A percentile compares a stretch with the other conserved stretches of the same genome.
phyloP scores from a whole-genome alignment of 2,329 filamentous ascomycete genomes.

The Fonsecaea pedrosoi region DNA sequence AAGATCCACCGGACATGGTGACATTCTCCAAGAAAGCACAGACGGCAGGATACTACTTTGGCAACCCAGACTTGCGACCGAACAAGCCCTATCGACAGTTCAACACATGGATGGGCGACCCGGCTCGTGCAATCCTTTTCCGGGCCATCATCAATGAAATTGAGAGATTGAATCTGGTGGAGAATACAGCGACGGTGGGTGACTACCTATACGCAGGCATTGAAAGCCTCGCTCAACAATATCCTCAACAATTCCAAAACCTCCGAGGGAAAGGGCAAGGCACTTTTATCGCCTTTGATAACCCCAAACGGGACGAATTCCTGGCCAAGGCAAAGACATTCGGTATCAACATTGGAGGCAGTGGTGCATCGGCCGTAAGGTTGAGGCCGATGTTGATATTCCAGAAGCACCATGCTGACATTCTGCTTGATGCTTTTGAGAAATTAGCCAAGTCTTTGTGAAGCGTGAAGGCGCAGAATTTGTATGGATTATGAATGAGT shows the following conservation, averaged over 20 bases:
- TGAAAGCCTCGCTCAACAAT: constrained; percentile 69
- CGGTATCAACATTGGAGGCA: constrained; percentile 87
- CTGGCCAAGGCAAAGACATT: constrained; percentile 77
- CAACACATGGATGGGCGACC: constrained; percentile 98
- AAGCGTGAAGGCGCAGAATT: constrained; percentile 9
- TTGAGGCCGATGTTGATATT: constrained; percentile 91
- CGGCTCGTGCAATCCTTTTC: constrained; percentile 83
- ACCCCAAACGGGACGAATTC: constrained; percentile 78
- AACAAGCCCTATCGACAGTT: constrained; percentile 96
- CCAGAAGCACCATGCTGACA: constrained; percentile 85
- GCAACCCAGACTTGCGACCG: constrained; percentile 77
- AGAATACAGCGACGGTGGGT: constrained; percentile 77
- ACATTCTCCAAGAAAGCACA: constrained; percentile 97
- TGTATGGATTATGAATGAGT: constrained; percentile 12
- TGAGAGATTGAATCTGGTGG: constrained; percentile 75
- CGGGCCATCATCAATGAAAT: constrained; percentile 84
- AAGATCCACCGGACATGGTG: constrained; percentile 84
- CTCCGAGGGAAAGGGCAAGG: constrained; percentile 85
- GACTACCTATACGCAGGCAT: constrained; percentile 78
- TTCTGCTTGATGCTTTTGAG: constrained; percentile 79
- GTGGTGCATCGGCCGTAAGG: constrained; percentile 75
- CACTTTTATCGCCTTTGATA: constrained; percentile 93
- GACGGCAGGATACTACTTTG: constrained; percentile 90
- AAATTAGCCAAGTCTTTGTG: constrained; percentile 65
- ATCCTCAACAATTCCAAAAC: constrained; percentile 80